Conservation (phyloP, 371 early-diverging fungal genomes). For the Apophysomyces elegans region DNA sequence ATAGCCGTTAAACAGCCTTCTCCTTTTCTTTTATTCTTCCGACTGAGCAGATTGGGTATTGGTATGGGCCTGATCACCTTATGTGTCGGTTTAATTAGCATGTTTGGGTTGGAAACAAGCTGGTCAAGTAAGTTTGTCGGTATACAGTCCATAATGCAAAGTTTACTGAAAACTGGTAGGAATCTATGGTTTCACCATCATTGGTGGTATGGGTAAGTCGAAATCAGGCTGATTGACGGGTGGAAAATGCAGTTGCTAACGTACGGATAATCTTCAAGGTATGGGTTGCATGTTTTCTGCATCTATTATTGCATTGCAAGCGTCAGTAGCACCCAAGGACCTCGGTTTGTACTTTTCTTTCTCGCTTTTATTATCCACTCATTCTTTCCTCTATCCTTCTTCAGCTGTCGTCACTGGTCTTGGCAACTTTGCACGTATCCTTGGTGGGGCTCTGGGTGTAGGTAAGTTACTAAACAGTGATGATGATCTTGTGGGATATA, state of each 20-base stretch:
- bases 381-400: not conserved
- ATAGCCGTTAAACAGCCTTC: too few species aligned
- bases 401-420: conserved; percentile 52
- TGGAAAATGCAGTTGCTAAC: not conserved
- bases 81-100: conserved; percentile 35
- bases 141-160: not conserved
- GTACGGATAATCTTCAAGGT: conserved; percentile 8
- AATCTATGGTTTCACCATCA: conserved; percentile 44
- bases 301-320: conserved; percentile 51
- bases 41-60: conserved; percentile 27
- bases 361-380: too few species aligned
- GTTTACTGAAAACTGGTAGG: conserved; percentile 14
- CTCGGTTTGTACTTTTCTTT: conserved; percentile 24
- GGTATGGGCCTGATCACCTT: conserved; percentile 46
- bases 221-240: too few species aligned
- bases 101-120: conserved; percentile 32
- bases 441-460: conserved; percentile 56
- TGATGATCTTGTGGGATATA: not conserved
- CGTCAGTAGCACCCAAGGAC: conserved; percentile 44
- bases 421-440: conserved; percentile 48
- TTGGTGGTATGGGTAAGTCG: conserved; percentile 36
- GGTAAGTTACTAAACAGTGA: not conserved
- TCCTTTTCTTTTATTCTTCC: not conserved
- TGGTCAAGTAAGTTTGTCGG: conserved; percentile 29
- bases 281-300: conserved; percentile 42